phyloP scores from a whole-genome alignment of 345 rosid genomes.

The Populus ilicifolia region DNA sequence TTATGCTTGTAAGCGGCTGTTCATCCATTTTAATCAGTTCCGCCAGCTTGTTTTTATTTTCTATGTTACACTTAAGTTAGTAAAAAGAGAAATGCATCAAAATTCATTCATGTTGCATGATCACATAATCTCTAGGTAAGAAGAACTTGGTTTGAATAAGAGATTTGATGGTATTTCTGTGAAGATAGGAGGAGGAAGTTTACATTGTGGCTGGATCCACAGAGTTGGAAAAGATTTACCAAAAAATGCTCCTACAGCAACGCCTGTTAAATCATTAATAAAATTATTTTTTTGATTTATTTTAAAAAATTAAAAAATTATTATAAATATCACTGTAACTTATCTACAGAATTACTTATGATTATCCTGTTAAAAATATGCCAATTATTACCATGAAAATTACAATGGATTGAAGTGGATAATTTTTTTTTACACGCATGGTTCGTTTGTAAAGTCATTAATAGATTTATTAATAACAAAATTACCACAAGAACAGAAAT shows the following conservation, averaged over 20 bases:
- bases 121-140: background rate
- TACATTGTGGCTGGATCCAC: background rate
- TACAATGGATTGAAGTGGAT: too few relatives aligned
- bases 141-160: background rate
- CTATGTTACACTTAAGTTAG: background rate
- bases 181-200: background rate
- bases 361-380: fast-evolving
- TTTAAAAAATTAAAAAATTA: too few relatives aligned
- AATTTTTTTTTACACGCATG: too few relatives aligned
- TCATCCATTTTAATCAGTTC: background rate
- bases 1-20: slow-evolving; percentile 46
- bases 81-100: background rate
- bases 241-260: too few relatives aligned
- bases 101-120: background rate
- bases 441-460: fast-evolving
- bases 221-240: too few relatives aligned
- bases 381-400: too few relatives aligned
- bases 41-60: background rate
- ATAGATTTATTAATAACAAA: too few relatives aligned
- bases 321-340: fast-evolving
- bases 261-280: too few relatives aligned
- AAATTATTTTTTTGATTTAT: too few relatives aligned
- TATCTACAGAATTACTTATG: fast-evolving
- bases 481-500: fast-evolving
- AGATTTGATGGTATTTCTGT: background rate